Percentiles rank a stretch among this genome's conserved stretches.
phyloP scores from a whole-genome alignment of 257 asterid species.

The Petunia secreta region DNA sequence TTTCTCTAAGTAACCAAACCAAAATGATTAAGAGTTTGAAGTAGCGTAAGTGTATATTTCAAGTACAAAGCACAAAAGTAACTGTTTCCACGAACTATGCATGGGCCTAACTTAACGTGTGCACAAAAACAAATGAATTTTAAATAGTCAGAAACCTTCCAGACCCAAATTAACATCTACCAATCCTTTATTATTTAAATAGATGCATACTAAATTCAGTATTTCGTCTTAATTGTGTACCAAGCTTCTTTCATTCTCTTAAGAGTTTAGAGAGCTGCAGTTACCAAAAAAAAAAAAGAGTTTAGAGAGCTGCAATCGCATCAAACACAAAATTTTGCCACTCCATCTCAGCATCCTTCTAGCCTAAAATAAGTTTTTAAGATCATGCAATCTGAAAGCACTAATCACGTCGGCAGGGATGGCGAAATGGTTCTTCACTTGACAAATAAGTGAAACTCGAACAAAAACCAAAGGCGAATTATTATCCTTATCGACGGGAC shows the following conservation, averaged over 20 bases:
- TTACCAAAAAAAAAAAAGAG: no score
- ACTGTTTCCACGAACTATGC: not conserved
- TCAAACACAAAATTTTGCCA: not conserved
- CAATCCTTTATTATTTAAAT: not conserved
- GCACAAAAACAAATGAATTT: constrained; percentile 12
- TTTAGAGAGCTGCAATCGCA: not conserved
- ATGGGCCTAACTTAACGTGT: not conserved
- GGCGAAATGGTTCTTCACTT: not conserved
- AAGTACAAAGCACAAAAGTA: not conserved
- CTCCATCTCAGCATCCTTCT: not conserved
- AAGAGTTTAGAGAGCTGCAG: not conserved
- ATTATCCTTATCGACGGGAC: not conserved
- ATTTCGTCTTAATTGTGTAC: not conserved
- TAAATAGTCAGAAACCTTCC: not conserved
- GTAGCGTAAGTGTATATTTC: not conserved
- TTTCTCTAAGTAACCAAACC: not conserved
- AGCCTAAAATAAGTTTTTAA: not conserved
- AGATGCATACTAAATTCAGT: not conserved
- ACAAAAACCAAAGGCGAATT: not conserved
- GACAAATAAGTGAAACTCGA: not conserved
- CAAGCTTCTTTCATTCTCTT: constrained; percentile 9
- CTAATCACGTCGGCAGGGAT: not conserved
- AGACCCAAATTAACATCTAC: not conserved
- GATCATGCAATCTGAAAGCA: constrained; percentile 8
- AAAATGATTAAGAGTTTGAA: not conserved